These are phyloP conservation scores for Phaeosphaeriaceae sp. DNA, from an alignment of 2,329 filamentous ascomycete genomes.

Conservation along the genomic window DNA sequence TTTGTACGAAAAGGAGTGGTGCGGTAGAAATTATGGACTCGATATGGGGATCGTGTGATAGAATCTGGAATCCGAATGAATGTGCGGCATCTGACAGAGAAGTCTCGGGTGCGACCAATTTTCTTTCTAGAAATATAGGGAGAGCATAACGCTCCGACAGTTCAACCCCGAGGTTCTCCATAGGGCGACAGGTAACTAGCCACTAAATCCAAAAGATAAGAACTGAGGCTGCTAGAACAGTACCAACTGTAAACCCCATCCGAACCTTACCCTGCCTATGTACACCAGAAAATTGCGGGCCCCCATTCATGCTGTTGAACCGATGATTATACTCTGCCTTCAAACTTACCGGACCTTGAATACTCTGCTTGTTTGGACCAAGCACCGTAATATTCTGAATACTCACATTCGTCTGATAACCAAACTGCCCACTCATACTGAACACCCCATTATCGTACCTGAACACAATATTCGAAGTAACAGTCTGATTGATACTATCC, in stretches of 20 bases:
- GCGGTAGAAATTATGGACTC: no score
- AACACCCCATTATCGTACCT: constrained; percentile 63
- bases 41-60: no score
- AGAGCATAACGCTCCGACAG: no score
- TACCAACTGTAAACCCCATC: constrained; percentile 7
- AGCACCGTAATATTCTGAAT: constrained; percentile 38
- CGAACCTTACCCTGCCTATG: constrained; percentile 4
- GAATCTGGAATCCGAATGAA: no score
- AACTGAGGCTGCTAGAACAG: constrained; percentile 2
- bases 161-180: no score
- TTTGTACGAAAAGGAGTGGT: no score
- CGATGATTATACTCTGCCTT: constrained; percentile 19
- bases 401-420: constrained; percentile 48
- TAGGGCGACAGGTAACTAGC: no score
- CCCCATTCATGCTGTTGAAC: constrained; percentile 12
- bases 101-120: no score
- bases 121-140: no score
- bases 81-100: no score
- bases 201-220: constrained; percentile 11
- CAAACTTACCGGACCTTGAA: constrained; percentile 52
- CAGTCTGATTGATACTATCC: constrained; percentile 65
- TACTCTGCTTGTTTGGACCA: constrained; percentile 57
- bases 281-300: constrained; percentile 13
- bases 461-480: constrained; percentile 65
- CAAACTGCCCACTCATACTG: constrained; percentile 61